Conservation (phyloP, 768 basidiomycete species). For the Dacryopinax primogenitus region DNA sequence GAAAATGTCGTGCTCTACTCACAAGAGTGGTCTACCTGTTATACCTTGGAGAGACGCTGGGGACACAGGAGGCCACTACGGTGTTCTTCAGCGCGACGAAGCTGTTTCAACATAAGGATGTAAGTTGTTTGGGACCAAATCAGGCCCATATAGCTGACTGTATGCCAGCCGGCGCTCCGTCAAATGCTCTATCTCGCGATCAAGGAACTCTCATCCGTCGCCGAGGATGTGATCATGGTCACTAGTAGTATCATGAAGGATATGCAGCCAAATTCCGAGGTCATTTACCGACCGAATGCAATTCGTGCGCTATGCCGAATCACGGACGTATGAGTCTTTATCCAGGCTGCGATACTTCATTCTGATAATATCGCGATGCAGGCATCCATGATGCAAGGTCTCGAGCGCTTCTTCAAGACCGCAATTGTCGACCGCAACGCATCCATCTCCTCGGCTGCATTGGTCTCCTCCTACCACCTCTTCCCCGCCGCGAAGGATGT, state of each 20-base stretch:
- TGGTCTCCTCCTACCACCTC: slow-evolving; percentile 94
- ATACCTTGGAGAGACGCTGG: slow-evolving; percentile 90
- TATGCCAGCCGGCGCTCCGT: slow-evolving; percentile 68
- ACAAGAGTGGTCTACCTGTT: slow-evolving; percentile 93
- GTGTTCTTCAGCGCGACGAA: slow-evolving; percentile 99
- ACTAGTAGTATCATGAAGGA: slow-evolving; percentile 99
- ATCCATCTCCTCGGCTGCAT: slow-evolving; percentile 87
- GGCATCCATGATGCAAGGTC: slow-evolving; percentile 99
- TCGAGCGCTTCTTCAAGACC: slow-evolving; percentile 98
- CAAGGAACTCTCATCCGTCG: slow-evolving; percentile 89
- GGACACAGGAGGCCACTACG: slow-evolving; percentile 90
- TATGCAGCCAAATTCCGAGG: slow-evolving; percentile 98
- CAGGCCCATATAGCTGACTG: not conserved
- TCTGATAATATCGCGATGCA: slow-evolving; percentile 26
- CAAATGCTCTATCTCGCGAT: slow-evolving; percentile 98
- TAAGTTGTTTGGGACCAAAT: slow-evolving; percentile 35
- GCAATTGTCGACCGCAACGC: slow-evolving; percentile 96
- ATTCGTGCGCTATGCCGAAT: slow-evolving; percentile 93
- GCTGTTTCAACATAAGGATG: slow-evolving; percentile 98
- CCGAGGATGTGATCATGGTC: slow-evolving; percentile 99
- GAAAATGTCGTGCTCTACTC: slow-evolving; percentile 90
- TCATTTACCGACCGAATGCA: slow-evolving; percentile 95
- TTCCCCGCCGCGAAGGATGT: slow-evolving; percentile 89
- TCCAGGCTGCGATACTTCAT: not conserved
- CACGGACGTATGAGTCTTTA: slow-evolving; percentile 63